Conservation (phyloP, 352 stramenopile genomes). For the Globisporangium paroecandrum region DNA sequence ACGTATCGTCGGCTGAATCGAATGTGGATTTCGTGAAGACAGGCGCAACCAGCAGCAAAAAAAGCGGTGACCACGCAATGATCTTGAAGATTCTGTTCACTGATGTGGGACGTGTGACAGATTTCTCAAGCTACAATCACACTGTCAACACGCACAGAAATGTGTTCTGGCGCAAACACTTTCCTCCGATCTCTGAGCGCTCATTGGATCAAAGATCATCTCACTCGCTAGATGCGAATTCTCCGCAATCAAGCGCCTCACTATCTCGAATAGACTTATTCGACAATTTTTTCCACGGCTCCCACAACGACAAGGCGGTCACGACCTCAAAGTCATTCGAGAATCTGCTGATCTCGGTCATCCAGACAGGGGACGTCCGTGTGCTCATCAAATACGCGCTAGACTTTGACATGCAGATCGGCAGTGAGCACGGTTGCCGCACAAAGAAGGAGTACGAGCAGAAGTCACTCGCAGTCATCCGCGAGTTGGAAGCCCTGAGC, state of each 20-base stretch:
- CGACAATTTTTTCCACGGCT: constrained; percentile 58
- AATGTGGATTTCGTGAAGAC: constrained; percentile 3
- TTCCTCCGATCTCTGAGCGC: constrained; percentile 29
- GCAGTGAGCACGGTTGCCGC: constrained; percentile 45
- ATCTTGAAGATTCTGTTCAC: constrained; percentile 22
- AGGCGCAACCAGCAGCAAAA: neutral
- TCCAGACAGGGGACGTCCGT: constrained; percentile 51
- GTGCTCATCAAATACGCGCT: constrained; percentile 35
- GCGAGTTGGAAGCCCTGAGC: constrained; percentile 46
- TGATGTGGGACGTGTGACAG: constrained; percentile 26
- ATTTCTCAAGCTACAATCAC: constrained; percentile 34
- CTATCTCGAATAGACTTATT: constrained; percentile 32
- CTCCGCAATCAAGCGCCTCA: neutral
- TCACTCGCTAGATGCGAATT: neutral
- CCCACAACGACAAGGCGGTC: constrained; percentile 41
- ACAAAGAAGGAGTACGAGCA: constrained; percentile 49
- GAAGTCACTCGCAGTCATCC: constrained; percentile 37
- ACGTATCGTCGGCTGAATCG: neutral
- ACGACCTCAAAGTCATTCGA: constrained; percentile 49
- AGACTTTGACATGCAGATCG: constrained; percentile 34
- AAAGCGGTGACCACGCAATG: neutral
- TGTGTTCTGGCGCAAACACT: constrained; percentile 53
- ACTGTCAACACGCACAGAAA: constrained; percentile 39
- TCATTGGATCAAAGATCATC: neutral
- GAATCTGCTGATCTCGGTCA: constrained; percentile 44